Conservation (phyloP, 2,329 filamentous ascomycete species). For the Penicillium oxalicum region DNA sequence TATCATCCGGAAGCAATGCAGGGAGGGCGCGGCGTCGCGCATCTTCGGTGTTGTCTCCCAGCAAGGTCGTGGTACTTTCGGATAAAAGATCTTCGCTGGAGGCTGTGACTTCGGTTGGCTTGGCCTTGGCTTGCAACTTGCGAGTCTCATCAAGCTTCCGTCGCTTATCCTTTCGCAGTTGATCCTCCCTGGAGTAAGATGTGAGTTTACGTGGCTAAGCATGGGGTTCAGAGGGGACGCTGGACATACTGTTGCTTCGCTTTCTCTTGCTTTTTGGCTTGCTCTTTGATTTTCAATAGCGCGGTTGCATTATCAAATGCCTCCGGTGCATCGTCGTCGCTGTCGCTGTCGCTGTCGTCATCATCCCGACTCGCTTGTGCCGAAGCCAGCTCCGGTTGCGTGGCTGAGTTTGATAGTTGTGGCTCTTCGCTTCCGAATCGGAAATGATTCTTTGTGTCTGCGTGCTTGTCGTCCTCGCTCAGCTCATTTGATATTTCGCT, state of each 20-base stretch:
- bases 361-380: constrained; percentile 13
- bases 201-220: constrained; percentile 15
- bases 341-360: constrained; percentile 24
- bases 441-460: constrained; percentile 27
- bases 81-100: constrained; percentile 33
- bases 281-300: constrained; percentile 32
- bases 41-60: constrained; percentile 34
- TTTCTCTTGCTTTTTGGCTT: constrained; percentile 35
- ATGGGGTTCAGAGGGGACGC: neutral
- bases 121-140: constrained; percentile 36
- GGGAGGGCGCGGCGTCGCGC: constrained; percentile 39
- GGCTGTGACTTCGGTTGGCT: constrained; percentile 22
- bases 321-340: constrained; percentile 40
- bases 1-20: constrained; percentile 47
- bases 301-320: constrained; percentile 37
- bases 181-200: constrained; percentile 28
- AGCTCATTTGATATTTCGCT: constrained; percentile 9
- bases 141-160: constrained; percentile 36
- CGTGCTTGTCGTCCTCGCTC: constrained; percentile 12
- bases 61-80: constrained; percentile 39
- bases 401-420: constrained; percentile 12
- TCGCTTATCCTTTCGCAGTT: constrained; percentile 36
- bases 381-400: constrained; percentile 15
- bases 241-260: constrained; percentile 32
- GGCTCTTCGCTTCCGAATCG: constrained; percentile 41